Evolutionary conservation across 257 asterid species (phyloP), one percentile per base, ranked within the genome.

Genomic region (Primulina tabacum): DNA sequence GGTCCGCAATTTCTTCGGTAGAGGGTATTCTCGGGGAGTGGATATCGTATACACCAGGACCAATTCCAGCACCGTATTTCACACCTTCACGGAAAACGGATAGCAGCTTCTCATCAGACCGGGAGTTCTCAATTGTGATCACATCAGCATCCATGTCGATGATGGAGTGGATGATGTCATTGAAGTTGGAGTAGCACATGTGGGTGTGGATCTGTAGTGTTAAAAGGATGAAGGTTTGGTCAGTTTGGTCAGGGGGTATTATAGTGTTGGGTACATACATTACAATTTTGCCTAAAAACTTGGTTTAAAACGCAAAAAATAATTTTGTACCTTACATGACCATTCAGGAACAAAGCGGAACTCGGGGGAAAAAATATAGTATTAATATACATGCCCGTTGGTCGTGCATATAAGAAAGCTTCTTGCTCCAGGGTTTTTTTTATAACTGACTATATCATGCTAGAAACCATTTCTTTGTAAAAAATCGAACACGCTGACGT

Each of bases 181-280:
- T 88, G 85, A 88, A 88, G 92, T 86, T 88, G 61, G 95, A 88
- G 90, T 88, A 88, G 80, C 95, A 88, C 95, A 88, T 88, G 83
- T 88, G 95, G 61, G 95, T 88, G 82, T 88, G 95, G 79, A 88
- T 84, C 92, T 88, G 87, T 64, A 43, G 29, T 5, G 63, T 21
- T 57, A 20, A 14, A 26, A 7, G 63, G 55, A 37, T 65, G 60
- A 53, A 12, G 20, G 35, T 60, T 1, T 21, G 28, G n/a, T n/a
- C n/a, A n/a, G n/a, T n/a, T n/a, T n/a, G n/a, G 43, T 38, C 53
- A 62, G 26, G 17, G 43, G 5, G 8, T 12, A 24, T 28, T 12
- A 1, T 4, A n/a, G 10, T 12, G 50, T n/a, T 9, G 35, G 21
- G 21, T 40, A 34, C 18, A 64, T 35, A 50, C 17, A 64, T n/a